These are phyloP conservation scores for Lobosporangium transversale DNA, from an alignment of 192 early-diverging fungal species.

Conservation along the genomic window DNA sequence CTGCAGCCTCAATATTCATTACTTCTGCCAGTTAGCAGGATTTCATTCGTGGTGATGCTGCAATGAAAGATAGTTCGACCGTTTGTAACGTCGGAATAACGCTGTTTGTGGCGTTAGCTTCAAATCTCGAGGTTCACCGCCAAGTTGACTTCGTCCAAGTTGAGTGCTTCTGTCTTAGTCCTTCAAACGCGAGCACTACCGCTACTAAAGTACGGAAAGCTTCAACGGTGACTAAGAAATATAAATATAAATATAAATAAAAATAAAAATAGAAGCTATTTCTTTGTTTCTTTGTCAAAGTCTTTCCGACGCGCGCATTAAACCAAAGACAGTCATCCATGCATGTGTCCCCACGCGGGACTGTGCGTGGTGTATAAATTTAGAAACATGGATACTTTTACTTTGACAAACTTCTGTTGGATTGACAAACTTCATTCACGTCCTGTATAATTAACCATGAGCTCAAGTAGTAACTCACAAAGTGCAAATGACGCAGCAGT, in stretches of 20 bases:
- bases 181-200: slow-evolving; percentile 98
- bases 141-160: slow-evolving; percentile 69
- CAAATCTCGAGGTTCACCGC: slow-evolving; percentile 99
- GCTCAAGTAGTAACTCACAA: not conserved
- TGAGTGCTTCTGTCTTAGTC: slow-evolving; percentile 86
- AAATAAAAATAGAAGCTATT: slow-evolving; percentile 1
- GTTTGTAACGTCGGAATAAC: slow-evolving; percentile 99
- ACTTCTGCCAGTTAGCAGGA: slow-evolving; percentile 98
- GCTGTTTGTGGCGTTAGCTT: slow-evolving; percentile 88
- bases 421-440: not conserved
- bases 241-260: slow-evolving; percentile 28
- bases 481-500: not conserved
- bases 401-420: too few species aligned
- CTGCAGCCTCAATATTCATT: slow-evolving; percentile 97
- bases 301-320: too few species aligned
- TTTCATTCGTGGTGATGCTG: slow-evolving; percentile 88
- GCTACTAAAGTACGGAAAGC: slow-evolving; percentile 73
- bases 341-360: not conserved
- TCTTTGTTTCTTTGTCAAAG: too few species aligned
- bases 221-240: too few species aligned
- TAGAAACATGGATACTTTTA: not conserved
- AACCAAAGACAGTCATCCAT: slow-evolving; percentile 4
- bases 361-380: too few species aligned
- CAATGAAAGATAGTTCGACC: slow-evolving; percentile 98
- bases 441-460: not conserved